Conservation (phyloP, 1,284 basidiomycete species). For the Pterulicium gracile region DNA sequence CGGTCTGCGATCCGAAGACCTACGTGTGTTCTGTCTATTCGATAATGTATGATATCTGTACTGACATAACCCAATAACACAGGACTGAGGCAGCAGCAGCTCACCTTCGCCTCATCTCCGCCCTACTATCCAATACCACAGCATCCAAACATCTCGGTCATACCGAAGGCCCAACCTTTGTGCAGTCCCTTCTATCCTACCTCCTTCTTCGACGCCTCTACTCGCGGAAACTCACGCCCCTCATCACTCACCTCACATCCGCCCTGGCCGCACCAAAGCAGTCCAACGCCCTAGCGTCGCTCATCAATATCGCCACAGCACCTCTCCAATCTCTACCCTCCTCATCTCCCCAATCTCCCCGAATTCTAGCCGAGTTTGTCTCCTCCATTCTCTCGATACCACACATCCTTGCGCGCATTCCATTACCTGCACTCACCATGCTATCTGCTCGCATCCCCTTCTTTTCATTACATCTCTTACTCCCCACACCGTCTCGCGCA, state of each 20-base stretch:
- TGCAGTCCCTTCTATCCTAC: slow-evolving; percentile 29
- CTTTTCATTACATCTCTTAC: slow-evolving; percentile 11
- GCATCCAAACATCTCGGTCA: neutral
- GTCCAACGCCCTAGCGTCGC: slow-evolving; percentile 20
- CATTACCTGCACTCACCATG: slow-evolving; percentile 26
- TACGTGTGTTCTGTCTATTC: slow-evolving; percentile 25
- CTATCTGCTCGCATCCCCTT: slow-evolving; percentile 17
- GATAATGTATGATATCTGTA: neutral
- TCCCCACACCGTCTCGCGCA: slow-evolving; percentile 10
- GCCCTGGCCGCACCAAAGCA: slow-evolving; percentile 20
- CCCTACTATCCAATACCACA: neutral
- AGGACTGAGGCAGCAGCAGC: neutral
- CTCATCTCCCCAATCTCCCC: too few relatives aligned
- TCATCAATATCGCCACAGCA: slow-evolving; percentile 52
- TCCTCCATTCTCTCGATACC: too few relatives aligned
- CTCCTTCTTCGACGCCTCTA: slow-evolving; percentile 29
- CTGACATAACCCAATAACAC: slow-evolving; percentile 3
- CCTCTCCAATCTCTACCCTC: slow-evolving; percentile 42
- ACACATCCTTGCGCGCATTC: slow-evolving; percentile 36
- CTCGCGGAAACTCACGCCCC: too few relatives aligned
- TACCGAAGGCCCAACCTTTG: slow-evolving; percentile 17
- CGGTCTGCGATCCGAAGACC: slow-evolving; percentile 35
- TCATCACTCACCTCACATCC: too few relatives aligned
- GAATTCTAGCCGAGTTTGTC: too few relatives aligned
- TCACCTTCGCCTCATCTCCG: neutral